Conservation (phyloP, 176 grass and related monocot species). For the Hsuehochloa calcarea region DNA sequence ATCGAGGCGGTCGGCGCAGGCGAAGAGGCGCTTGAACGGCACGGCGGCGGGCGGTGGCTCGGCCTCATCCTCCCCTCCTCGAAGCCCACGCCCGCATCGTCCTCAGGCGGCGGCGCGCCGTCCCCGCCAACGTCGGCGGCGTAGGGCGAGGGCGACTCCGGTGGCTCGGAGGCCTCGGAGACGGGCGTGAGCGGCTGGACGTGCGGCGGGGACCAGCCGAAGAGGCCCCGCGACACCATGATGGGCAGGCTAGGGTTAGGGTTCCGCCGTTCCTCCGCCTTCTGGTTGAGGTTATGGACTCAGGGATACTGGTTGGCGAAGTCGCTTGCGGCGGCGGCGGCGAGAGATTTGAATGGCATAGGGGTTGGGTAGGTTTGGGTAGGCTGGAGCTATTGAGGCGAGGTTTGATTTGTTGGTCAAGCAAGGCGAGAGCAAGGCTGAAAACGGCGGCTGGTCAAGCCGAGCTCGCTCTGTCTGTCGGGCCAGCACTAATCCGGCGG, state of each 20-base stretch:
- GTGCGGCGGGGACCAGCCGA: slow-evolving; percentile 99
- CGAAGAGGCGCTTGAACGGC: slow-evolving; percentile 87
- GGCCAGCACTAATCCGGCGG: too few species aligned
- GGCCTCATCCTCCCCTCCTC: slow-evolving; percentile 64
- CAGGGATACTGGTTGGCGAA: neutral
- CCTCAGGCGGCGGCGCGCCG: slow-evolving; percentile 39
- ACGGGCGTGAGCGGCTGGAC: slow-evolving; percentile 95
- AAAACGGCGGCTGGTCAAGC: neutral
- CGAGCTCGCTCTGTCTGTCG: neutral
- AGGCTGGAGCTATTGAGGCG: neutral
- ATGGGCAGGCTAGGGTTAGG: slow-evolving; percentile 28
- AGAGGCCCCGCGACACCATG: slow-evolving; percentile 91
- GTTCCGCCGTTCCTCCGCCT: neutral
- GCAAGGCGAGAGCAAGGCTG: neutral
- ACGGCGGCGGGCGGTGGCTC: slow-evolving; percentile 86
- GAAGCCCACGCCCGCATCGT: slow-evolving; percentile 39
- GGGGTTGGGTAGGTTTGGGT: neutral
- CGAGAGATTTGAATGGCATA: slow-evolving; percentile 46
- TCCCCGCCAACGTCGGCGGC: slow-evolving; percentile 54
- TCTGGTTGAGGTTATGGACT: neutral
- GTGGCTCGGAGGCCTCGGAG: slow-evolving; percentile 92
- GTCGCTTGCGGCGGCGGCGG: slow-evolving; percentile 7
- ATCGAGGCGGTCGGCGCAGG: slow-evolving; percentile 82
- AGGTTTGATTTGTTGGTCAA: slow-evolving; percentile 5
- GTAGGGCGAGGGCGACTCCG: slow-evolving; percentile 92